Percentiles rank a stretch among this genome's conserved stretches.
These are phyloP conservation scores for Acer negundo DNA, from an alignment of 345 rosid genomes.

Conservation along the genomic window DNA sequence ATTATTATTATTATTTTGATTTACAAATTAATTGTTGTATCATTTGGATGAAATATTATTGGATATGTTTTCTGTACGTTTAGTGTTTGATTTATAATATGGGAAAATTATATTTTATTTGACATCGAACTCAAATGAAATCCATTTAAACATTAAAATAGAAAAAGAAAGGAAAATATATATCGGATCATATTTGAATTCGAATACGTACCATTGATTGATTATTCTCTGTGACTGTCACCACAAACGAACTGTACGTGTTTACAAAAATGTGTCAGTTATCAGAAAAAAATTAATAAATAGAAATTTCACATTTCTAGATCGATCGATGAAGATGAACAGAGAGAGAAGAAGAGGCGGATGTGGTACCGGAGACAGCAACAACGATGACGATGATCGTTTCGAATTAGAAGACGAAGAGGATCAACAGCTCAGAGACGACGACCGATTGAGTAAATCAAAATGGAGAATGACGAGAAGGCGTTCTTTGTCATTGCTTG, in stretches of 20 bases:
- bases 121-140: no score
- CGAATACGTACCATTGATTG: not conserved
- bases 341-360: not conserved
- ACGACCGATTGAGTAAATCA: not conserved
- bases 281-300: not conserved
- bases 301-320: not conserved
- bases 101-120: no score
- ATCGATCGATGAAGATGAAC: not conserved
- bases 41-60: no score
- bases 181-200: not conserved
- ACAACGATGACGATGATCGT: not conserved
- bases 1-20: no score
- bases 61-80: no score
- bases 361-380: not conserved
- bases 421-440: not conserved
- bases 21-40: no score
- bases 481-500: not conserved
- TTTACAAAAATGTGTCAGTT: not conserved
- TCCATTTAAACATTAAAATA: no score
- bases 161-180: not conserved
- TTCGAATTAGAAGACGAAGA: not conserved
- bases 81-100: no score
- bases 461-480: conserved; percentile 1
- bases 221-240: not conserved
- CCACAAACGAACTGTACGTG: not conserved